These are phyloP conservation scores for Pelargonium myrrhifolium DNA, from an alignment of 441 rosid species.

Conservation along the genomic window DNA sequence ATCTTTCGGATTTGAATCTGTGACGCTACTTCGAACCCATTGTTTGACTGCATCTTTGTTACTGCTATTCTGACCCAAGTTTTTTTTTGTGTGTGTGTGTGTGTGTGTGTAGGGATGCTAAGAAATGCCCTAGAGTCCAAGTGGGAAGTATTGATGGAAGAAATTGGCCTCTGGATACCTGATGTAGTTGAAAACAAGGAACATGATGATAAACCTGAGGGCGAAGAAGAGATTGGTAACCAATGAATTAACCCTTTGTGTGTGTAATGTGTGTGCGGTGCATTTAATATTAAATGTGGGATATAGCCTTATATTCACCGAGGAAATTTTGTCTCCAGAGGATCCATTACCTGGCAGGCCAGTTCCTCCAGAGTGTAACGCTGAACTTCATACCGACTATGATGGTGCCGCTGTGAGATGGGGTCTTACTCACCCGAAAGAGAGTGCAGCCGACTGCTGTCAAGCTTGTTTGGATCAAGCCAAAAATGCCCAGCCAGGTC, in stretches of 20 bases:
- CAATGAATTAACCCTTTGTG: slow-evolving; percentile 12
- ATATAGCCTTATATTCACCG: slow-evolving; percentile 14
- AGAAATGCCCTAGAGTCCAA: slow-evolving; percentile 66
- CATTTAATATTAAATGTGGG: neutral
- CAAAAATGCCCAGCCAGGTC: slow-evolving; percentile 60
- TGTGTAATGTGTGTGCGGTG: neutral
- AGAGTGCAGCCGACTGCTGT: slow-evolving; percentile 97
- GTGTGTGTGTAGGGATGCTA: slow-evolving; percentile 61
- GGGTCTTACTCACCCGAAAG: slow-evolving; percentile 92
- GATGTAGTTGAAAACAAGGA: slow-evolving; percentile 51
- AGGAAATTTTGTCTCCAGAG: slow-evolving; percentile 33
- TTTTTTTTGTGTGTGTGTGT: no score
- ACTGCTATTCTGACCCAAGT: neutral
- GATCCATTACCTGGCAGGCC: slow-evolving; percentile 83
- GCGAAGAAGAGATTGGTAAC: slow-evolving; percentile 65
- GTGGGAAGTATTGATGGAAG: slow-evolving; percentile 73
- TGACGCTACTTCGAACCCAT: slow-evolving; percentile 10
- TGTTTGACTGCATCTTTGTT: slow-evolving; percentile 5
- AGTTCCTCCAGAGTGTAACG: slow-evolving; percentile 61
- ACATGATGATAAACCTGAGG: slow-evolving; percentile 84
- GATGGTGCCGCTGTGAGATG: slow-evolving; percentile 88
- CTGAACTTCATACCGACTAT: slow-evolving; percentile 86
- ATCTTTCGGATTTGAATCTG: slow-evolving; percentile 2
- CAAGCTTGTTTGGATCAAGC: slow-evolving; percentile 94
- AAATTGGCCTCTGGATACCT: slow-evolving; percentile 88